Conservation (phyloP, 106 monocot species). For the Acorus calamus region DNA sequence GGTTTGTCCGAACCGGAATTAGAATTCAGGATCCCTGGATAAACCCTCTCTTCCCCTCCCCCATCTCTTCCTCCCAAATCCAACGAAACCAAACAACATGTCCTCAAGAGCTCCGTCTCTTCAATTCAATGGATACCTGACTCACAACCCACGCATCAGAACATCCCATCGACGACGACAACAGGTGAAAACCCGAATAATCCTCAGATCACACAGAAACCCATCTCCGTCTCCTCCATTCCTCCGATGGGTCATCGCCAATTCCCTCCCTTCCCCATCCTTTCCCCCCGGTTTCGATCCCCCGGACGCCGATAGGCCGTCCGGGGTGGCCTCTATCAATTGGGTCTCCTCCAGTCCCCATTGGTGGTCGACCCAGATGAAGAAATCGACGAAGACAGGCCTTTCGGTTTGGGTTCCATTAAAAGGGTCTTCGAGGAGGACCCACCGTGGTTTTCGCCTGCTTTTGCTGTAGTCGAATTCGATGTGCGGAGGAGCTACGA, state of each 20-base stretch:
- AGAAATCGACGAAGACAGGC: not conserved
- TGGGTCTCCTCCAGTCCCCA: conserved; percentile 27
- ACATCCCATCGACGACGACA: no score
- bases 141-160: no score
- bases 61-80: no score
- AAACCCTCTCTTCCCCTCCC: no score
- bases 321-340: conserved; percentile 32
- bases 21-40: no score
- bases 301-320: conserved; percentile 18
- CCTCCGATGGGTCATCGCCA: conserved; percentile 16
- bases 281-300: conserved; percentile 39
- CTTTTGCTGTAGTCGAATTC: conserved; percentile 3
- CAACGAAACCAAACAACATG: no score
- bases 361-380: conserved; percentile 14
- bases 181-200: no score
- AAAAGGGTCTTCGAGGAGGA: conserved; percentile 27
- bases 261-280: conserved; percentile 25
- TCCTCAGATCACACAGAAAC: no score
- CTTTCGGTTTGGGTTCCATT: conserved; percentile 5
- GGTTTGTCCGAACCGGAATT: no score
- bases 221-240: not conserved
- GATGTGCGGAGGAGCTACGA: conserved; percentile 30
- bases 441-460: conserved; percentile 29
- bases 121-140: no score
- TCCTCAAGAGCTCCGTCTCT: no score